Evolutionary conservation across 2,329 filamentous ascomycete genomes (phyloP).

Genomic region (Alternaria metachromatica): DNA sequence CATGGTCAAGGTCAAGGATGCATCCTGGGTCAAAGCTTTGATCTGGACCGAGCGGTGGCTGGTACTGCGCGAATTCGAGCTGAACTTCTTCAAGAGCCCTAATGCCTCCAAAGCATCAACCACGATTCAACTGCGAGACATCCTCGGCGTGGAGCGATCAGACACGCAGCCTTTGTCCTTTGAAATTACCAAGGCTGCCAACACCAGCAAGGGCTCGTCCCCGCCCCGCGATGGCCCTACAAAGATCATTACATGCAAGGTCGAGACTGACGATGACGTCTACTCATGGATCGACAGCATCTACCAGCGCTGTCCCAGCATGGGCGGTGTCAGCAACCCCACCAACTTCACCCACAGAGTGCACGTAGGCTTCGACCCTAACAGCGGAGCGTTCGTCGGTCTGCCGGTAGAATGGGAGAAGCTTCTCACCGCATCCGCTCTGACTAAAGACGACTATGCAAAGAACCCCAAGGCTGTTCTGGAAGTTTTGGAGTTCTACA

Average conservation of each 20-base stretch:
- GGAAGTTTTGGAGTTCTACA: conserved; percentile 85
- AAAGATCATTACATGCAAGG: conserved; percentile 86
- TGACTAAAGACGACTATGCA: conserved; percentile 98
- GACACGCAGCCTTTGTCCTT: conserved; percentile 92
- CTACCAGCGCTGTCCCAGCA: conserved; percentile 93
- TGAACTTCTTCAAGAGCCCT: conserved; percentile 94
- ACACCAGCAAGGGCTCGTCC: conserved; percentile 63
- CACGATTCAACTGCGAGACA: conserved; percentile 83
- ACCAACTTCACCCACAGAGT: conserved; percentile 98
- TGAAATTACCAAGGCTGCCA: conserved; percentile 81
- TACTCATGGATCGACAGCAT: conserved; percentile 99
- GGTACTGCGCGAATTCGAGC: conserved; percentile 87
- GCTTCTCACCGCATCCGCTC: conserved; percentile 91
- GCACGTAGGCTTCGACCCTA: conserved; percentile 95
- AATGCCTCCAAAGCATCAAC: conserved; percentile 82
- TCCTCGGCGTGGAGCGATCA: conserved; percentile 87
- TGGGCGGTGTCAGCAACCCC: conserved; percentile 97
- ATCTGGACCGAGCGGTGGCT: conserved; percentile 90
- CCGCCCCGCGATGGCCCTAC: conserved; percentile 81
- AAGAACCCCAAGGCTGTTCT: conserved; percentile 79
- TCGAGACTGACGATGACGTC: conserved; percentile 94
- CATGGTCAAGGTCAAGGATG: conserved; percentile 88
- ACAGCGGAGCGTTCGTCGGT: conserved; percentile 93
- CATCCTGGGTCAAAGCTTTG: conserved; percentile 81
- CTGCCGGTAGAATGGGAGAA: conserved; percentile 97